Base-by-base conservation (phyloP, 106 monocot species). In the Dendrobium huoshanense region DNA sequence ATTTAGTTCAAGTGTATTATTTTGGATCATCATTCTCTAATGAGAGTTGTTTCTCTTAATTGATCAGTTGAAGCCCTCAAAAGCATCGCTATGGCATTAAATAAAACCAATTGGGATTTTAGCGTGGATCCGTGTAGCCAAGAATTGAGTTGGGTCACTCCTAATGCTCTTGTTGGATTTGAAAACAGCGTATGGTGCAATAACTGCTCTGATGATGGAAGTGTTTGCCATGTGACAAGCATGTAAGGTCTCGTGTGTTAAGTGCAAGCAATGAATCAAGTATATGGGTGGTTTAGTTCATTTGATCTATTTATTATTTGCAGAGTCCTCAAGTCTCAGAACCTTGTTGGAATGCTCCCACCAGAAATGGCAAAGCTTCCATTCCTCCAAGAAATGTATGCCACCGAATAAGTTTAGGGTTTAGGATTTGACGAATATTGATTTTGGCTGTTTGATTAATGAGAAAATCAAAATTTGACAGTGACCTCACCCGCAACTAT, bases 21-120 rank as follows among this genome's bases (percentile, higher is more conserved):
- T 51, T 13, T 51, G 51, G 51, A 51, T 51, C 15, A 51, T 10
- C 51, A 51, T 51, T 51, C 51, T 51, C 51, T 51, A 51, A 51
- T 51, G 10, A 51, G 51, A 51, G 70, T 70, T 37, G 31, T 43
- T 43, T 76, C 49, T 49, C 24, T 48, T 76, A 10, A 45, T 42
- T 47, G 22, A n/a, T 75, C 90, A 95, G 95, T 80, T 77, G 68
- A 64, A 27, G 80, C 84, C 1, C 88, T 95, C 9, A 18, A 29
- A 45, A 72, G 40, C 29, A 87, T 95, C 13, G 90, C 88, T 1
- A 65, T 45, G 74, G 73, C 78, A 58, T 6, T 95, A 54, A 85
- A 87, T 42, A 88, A 86, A 73, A 73, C 45, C 25, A 59, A 86
- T 47, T 92, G 95, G 95, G 77, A 95, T 40, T 95, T 95, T 84